Percentiles rank a stretch among this genome's conserved stretches.
These are phyloP conservation scores for Hibiscus mutabilis DNA, from an alignment of 345 rosid genomes.

Conservation along the genomic window DNA sequence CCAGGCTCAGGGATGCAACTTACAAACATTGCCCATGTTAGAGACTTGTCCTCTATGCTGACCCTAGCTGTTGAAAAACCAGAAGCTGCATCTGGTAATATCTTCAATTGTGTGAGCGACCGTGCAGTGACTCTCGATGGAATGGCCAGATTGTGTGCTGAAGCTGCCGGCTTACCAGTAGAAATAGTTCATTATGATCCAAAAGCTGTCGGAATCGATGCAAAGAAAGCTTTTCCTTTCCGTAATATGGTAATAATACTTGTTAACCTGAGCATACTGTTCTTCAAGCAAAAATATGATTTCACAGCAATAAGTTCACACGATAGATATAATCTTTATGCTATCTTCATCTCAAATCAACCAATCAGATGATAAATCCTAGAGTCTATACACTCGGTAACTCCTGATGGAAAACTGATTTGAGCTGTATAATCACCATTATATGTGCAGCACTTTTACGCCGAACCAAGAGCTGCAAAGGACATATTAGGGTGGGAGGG, in stretches of 20 bases:
- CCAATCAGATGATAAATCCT: no score
- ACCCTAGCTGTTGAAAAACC: slow-evolving; percentile 69
- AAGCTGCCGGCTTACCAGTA: slow-evolving; percentile 66
- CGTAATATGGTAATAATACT: slow-evolving; percentile 61
- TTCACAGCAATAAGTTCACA: background rate
- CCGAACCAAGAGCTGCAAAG: slow-evolving; percentile 95
- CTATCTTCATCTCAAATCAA: no score
- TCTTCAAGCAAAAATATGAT: background rate
- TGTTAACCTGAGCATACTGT: background rate
- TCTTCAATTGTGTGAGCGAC: slow-evolving; percentile 86
- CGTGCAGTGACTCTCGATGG: slow-evolving; percentile 92
- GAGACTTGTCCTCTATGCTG: slow-evolving; percentile 86
- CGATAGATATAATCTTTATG: background rate
- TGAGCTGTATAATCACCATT: background rate
- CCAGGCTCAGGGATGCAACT: slow-evolving; percentile 96
- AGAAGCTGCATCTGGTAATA: slow-evolving; percentile 54
- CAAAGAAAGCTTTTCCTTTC: slow-evolving; percentile 93
- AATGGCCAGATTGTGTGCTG: slow-evolving; percentile 88
- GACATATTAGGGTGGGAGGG: slow-evolving; percentile 71
- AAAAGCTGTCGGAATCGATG: slow-evolving; percentile 69
- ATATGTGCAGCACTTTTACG: slow-evolving; percentile 81
- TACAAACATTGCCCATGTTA: slow-evolving; percentile 72
- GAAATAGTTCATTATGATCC: slow-evolving; percentile 88
- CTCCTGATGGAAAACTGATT: background rate
- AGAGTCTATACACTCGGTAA: background rate